phyloP scores from a whole-genome alignment of 805 yeast species.

The Teunomyces aglyptinius region DNA sequence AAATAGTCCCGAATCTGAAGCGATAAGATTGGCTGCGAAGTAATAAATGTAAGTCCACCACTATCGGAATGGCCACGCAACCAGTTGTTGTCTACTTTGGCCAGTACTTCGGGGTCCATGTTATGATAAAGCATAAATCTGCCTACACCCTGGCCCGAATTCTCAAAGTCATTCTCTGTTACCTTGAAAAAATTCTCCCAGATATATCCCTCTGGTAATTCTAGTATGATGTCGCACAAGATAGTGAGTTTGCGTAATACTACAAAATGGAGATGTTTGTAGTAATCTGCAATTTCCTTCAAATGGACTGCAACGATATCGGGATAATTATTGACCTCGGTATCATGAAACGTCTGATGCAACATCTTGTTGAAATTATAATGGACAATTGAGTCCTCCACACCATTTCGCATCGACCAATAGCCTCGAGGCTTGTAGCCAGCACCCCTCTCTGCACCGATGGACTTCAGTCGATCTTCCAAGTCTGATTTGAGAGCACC shows the following conservation, averaged over 20 bases:
- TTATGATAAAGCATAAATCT: slow-evolving; percentile 29
- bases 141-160: slow-evolving; percentile 30
- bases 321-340: slow-evolving; percentile 20
- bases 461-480: slow-evolving; percentile 23
- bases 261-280: slow-evolving; percentile 18
- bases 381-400: slow-evolving; percentile 25
- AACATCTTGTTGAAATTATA: slow-evolving; percentile 27
- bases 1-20: slow-evolving; percentile 30
- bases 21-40: slow-evolving; percentile 31
- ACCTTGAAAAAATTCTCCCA: slow-evolving; percentile 29
- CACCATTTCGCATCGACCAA: slow-evolving; percentile 31
- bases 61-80: slow-evolving; percentile 32
- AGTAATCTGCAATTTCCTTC: slow-evolving; percentile 23
- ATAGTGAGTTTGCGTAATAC: slow-evolving; percentile 22
- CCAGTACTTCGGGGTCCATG: slow-evolving; percentile 21
- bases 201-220: slow-evolving; percentile 26
- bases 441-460: slow-evolving; percentile 30
- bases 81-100: slow-evolving; percentile 26
- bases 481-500: slow-evolving; percentile 35
- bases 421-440: slow-evolving; percentile 31
- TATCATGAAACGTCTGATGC: slow-evolving; percentile 21
- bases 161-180: slow-evolving; percentile 17
- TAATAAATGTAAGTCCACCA: slow-evolving; percentile 29
- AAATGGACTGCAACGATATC: slow-evolving; percentile 23
- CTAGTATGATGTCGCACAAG: slow-evolving; percentile 27